Base-by-base conservation (phyloP, 495 filamentous ascomycete genomes). In the Glonium stellatum region DNA sequence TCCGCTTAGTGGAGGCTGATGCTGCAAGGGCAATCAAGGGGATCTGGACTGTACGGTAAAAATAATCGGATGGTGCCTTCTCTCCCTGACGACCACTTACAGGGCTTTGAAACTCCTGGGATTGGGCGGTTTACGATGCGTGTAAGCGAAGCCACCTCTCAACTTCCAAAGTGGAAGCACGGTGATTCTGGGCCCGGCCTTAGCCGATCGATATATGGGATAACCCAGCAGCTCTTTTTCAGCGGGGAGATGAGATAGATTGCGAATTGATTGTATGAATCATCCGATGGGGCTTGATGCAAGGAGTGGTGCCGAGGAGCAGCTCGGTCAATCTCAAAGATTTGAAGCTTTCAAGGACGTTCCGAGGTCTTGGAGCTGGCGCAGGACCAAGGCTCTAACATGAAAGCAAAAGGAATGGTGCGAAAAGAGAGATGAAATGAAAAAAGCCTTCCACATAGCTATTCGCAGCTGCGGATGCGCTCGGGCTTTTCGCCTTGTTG, bases 21-120 rank as follows among this genome's bases (percentile, higher is more conserved):
- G n/a, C 56, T 67, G 60, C 60, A 67, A 67, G 64, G 64, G 64
- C 57, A 42, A 25, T 53, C 37, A 47, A 13, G 22, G 50, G 31
- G 54, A 56, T 60, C 53, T 55, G 37, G 35, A 31, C 27, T 12
- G 23, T 35, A 18, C 13, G 57, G 47, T 59, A 67, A 67, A 63
- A 67, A 67, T 63, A 67, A 55, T 49, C 9, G 5, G 57, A 56
- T 46, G 27, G 58, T 15, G 49, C 60, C 35, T 8, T 8, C 15
- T 39, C 15, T 15, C 36, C 8, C 36, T 15, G 8, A 39, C 36
- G 8, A 39, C 15, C 15, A 39, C 36, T 15, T 39, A 8, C 36
- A n/a, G n/a, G n/a, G n/a, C n/a, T n/a, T n/a, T n/a, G n/a, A n/a
- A n/a, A n/a, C n/a, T n/a, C n/a, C n/a, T n/a, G n/a, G n/a, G n/a